phyloP scores from a whole-genome alignment of 139 green algal species.

The Chlamydomonas incerta region DNA sequence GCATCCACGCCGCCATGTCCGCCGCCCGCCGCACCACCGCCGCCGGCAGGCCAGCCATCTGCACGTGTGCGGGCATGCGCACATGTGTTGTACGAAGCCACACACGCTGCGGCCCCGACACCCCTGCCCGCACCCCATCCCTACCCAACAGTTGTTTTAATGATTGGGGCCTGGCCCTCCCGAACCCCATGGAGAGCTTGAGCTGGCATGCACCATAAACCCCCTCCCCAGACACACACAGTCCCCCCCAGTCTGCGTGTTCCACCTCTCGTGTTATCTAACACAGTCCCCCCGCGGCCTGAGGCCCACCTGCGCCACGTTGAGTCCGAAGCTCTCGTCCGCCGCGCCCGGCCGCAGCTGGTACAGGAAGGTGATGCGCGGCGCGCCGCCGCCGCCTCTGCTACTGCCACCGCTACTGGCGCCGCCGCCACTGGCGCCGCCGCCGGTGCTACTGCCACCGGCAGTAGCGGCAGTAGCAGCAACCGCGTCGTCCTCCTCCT shows the following conservation, averaged over 20 bases:
- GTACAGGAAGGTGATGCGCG: slow-evolving; percentile 90
- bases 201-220: too few species aligned
- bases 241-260: too few species aligned
- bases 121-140: too few species aligned
- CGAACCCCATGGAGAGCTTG: too few species aligned
- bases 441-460: too few species aligned
- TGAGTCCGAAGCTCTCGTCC: slow-evolving; percentile 87
- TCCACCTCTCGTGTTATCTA: too few species aligned
- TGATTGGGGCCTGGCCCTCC: not conserved
- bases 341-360: slow-evolving; percentile 80
- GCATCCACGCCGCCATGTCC: slow-evolving; percentile 4
- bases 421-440: not conserved
- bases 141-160: not conserved
- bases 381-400: not conserved
- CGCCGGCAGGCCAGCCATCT: not conserved
- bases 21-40: slow-evolving; percentile 11
- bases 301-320: slow-evolving; percentile 87
- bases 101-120: not conserved
- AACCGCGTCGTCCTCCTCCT: too few species aligned
- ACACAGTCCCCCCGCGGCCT: too few species aligned
- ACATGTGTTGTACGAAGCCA: not conserved
- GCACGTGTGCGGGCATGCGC: not conserved
- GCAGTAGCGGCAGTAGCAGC: too few species aligned
- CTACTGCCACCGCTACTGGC: not conserved
- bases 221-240: too few species aligned